A percentile compares a stretch with the other conserved stretches of the same genome.
phyloP scores from a whole-genome alignment of 2,329 filamentous ascomycete species.

The Diplodia corticola region DNA sequence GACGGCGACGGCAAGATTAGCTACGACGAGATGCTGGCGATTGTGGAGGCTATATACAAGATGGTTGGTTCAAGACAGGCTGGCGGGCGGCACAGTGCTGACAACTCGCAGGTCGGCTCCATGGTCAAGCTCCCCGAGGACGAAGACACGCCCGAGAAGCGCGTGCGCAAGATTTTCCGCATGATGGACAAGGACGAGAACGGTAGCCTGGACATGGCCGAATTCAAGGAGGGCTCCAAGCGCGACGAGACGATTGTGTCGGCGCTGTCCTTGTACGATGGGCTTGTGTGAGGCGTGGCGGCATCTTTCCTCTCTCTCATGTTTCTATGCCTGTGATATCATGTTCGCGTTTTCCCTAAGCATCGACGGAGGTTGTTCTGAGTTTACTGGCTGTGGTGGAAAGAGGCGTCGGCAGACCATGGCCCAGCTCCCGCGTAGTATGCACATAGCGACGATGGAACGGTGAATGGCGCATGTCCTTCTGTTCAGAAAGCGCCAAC shows the following conservation, averaged over 20 bases:
- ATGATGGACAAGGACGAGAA: conserved; percentile 99
- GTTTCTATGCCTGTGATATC: conserved; percentile 41
- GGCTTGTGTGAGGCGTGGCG: conserved; percentile 66
- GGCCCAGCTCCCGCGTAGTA: conserved; percentile 10
- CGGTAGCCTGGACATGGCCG: conserved; percentile 91
- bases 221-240: conserved; percentile 99
- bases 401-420: conserved; percentile 8
- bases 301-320: conserved; percentile 30
- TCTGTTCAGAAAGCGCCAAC: not conserved
- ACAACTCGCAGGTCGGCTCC: conserved; percentile 72
- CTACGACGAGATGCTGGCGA: conserved; percentile 98
- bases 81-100: conserved; percentile 22
- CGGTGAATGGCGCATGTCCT: conserved; percentile 16
- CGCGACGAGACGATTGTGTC: conserved; percentile 98
- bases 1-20: conserved; percentile 98
- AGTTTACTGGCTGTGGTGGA: conserved; percentile 12
- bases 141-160: conserved; percentile 98
- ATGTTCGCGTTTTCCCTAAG: conserved; percentile 37
- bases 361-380: conserved; percentile 31
- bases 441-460: conserved; percentile 21
- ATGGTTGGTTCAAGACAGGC: conserved; percentile 64
- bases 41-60: conserved; percentile 99
- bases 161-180: conserved; percentile 95
- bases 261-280: conserved; percentile 92
- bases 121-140: conserved; percentile 99